These are phyloP conservation scores for Helicostylum pulchrum DNA, from an alignment of 192 early-diverging fungal species.

Conservation along the genomic window DNA sequence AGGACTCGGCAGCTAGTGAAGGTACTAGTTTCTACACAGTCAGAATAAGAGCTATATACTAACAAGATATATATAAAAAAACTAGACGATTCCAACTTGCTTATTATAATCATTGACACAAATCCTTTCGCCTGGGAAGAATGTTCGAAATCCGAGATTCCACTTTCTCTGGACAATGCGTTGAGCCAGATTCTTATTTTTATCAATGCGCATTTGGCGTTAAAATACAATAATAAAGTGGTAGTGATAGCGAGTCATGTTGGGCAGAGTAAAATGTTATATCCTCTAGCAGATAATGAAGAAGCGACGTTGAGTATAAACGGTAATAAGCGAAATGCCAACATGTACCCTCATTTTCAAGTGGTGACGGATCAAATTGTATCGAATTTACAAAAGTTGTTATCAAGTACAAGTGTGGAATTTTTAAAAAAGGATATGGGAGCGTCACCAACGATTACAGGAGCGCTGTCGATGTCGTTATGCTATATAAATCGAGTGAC, in stretches of 20 bases:
- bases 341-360: conserved; percentile 56
- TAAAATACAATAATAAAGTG: conserved; percentile 85
- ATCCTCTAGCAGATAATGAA: conserved; percentile 41
- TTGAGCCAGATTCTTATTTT: conserved; percentile 81
- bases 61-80: background rate
- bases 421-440: conserved; percentile 10
- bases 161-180: conserved; percentile 60
- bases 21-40: conserved; percentile 7
- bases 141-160: conserved; percentile 36
- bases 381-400: conserved; percentile 32
- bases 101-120: conserved; percentile 81
- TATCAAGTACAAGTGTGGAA: conserved; percentile 10
- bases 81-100: conserved; percentile 68
- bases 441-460: conserved; percentile 36
- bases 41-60: background rate
- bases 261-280: conserved; percentile 55
- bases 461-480: conserved; percentile 57
- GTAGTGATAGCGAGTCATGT: conserved; percentile 77
- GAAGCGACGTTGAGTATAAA: conserved; percentile 19
- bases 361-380: conserved; percentile 50
- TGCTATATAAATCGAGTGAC: conserved; percentile 68
- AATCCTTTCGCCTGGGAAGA: conserved; percentile 76
- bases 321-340: conserved; percentile 43
- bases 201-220: conserved; percentile 89
- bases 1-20: conserved; percentile 34